Base-by-base conservation (phyloP, 495 filamentous ascomycete species). In the Trichocladium antarcticum region DNA sequence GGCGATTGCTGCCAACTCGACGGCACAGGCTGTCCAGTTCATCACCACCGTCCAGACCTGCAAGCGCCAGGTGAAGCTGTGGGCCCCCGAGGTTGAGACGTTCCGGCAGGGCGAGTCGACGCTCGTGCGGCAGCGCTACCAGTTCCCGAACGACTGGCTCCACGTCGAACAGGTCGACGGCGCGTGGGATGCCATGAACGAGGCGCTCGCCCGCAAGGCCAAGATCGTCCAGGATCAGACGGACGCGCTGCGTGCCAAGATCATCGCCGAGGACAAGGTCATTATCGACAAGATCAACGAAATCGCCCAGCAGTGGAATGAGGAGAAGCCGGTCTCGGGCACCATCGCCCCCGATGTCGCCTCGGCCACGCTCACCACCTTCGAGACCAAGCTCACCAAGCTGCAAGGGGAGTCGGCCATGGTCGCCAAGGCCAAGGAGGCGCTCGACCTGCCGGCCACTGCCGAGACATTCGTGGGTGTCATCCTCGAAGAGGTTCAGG, bases 41-140 rank as follows among this genome's bases (percentile, higher is more conserved):
- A 99, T 99, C 60, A 97, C 92, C 0, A 87, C 88, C 46, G 92
- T 99, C 9, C 93, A 99, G 66, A 85, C 84, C 50, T 95, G 87
- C 66, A 93, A 90, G 70, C 81, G 87, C 19, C 90, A 92, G 60
- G 89, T 89, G 36, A 87, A 85, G 61, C 73, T 82, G 1, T 99
- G 92, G 92, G 87, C 87, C 29, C 89, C 89, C 1, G 92, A 99
- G 57, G 82, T 99, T 15, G 90, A 95, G 55, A 81, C 86, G 2
- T 99, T 99, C 71, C 79, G 87, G 15, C 88, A 95, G 64, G 92
- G 93, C 36, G 87, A 97, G 64, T 90, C 87, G 14, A 89, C 89
- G 0, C 75, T 99, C 6, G 75, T 78, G 15, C 81, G 92, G 31
- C 87, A 96, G 62, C 79, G 93, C 35, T 96, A 93, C 64, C 87